Evolutionary conservation across 306 rosid genomes (phyloP), one percentile per base, ranked within the genome.

Genomic region (Hylodesmum podocarpum): DNA sequence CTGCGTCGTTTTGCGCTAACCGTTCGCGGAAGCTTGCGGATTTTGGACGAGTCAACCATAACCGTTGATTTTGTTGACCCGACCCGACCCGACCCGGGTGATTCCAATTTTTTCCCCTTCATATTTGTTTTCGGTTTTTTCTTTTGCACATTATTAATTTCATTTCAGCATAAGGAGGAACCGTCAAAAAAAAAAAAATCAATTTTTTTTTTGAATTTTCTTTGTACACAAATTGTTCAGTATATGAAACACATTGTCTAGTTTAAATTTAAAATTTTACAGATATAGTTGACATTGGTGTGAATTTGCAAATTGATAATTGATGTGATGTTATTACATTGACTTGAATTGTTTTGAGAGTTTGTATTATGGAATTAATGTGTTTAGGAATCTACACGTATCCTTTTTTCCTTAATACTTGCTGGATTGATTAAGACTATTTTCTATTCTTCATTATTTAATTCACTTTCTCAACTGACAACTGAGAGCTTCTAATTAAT

Each of bases 11-110:
- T 80, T 88, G 92, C 84, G 83, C 81, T 19, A 95, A 92, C 79
- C 93, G 99, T 25, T 95, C 96, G 4, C 71, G 97, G 62, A 95
- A 95, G 83, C 85, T 95, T 51, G 96, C 86, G 4, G 99, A 95
- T 81, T 92, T 95, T 71, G 97, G 99, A 16, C 86, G 93, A 86
- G 84, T 75, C 79, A 83, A 78, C 70, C 83, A 75, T 43, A 91
- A 88, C 88, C 97, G 98, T 78, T 95, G 94, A 92, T 86, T 15
- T 64, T 5, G 14, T 25, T 73, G 66, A 83, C 88, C 55, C 31
- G 27, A 51, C 37, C 64, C 19, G 39, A 61, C 70, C 29, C 61
- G 74, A 64, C 18, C 76, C 53, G 47, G 47, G 63, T 78, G 70
- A 69, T 61, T 18, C 13, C 33, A 9, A 21, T 24, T 55, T 18